Base-by-base conservation (phyloP, 1,139 yeast genomes). In the Diutina sp. region DNA sequence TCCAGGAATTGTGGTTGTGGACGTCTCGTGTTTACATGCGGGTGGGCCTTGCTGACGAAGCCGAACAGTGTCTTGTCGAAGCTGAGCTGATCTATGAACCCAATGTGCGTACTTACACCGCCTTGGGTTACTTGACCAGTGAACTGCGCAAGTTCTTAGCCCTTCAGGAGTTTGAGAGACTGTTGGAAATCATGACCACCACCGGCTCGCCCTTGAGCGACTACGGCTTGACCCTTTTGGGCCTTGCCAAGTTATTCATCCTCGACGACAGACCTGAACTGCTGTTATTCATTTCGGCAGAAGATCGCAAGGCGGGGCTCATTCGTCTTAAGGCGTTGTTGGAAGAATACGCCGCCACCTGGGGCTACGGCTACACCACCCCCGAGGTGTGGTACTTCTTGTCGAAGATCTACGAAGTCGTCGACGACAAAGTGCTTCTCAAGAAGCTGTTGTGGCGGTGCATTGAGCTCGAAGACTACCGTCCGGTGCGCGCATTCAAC, bases 321-420 rank as follows among this genome's bases (percentile, higher is more conserved):
- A 83, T 89, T 4, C 73, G 95, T 57, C 72, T 85, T 59, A 82
- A 84, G 66, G 78, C 82, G 57, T 69, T 83, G 56, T 72, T 90
- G 57, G 93, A 87, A 62, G 69, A 73, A n/a, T 68, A 63, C 58
- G 61, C 71, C 11, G 67, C 68, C 57, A 68, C 74, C 67, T 84
- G 68, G 80, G 84, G 65, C 63, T 74, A 60, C 51, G 95, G 89
- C 2, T 71, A 78, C 59, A 79, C 79, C 63, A 73, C 76, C 41
- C 73, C 88, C 1, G 96, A 89, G 66, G 77, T 86, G 14, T 87
- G 95, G 90, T 85, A 82, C 78, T 77, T 80, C 58, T 73, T 89
- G 60, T 81, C 90, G 4, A 72, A 78, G 62, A 76, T 87, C 46
- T 86, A 86, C 65, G 93, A 85, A 62, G 71, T 67, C 32, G 74